Base-by-base conservation (phyloP, 257 asterid species). In the Capsicum baccatum region DNA sequence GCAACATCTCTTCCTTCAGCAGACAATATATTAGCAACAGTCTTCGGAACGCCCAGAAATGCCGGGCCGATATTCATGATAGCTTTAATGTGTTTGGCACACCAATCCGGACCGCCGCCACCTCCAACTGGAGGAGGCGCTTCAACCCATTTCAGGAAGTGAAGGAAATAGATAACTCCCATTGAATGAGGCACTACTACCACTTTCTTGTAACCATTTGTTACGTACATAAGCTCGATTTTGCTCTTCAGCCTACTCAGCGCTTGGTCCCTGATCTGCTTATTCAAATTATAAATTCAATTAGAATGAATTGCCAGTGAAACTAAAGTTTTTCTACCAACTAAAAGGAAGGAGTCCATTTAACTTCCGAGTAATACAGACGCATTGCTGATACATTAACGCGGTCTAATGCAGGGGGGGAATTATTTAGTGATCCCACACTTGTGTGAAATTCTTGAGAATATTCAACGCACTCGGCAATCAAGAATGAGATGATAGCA, bases 111-210 rank as follows among this genome's bases (percentile, higher is more conserved):
- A 6, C 81, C 81, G 1, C 85, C 85, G 1, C 85, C 85, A 2
- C 85, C 85, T 66, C 85, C 85, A 58, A 83, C 79, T 0, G 69
- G 85, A 67, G 81, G 68, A 35, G 81, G 81, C 12, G 81, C 62
- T 83, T 83, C 85, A 50, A 68, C 85, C 85, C 85, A 83, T 83
- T 83, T 67, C 68, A 83, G 85, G 81, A 83, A 83, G 80, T 83
- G 86, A 12, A 83, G 85, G 57, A 83, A 83, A 68, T 83, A 83
- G 63, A 66, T 54, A 55, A 68, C 85, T 59, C 85, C 85, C 85
- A 83, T 83, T 8, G 85, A 83, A 83, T 83, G 85, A 68, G 85
- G 85, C 55, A 83, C 85, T 44, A 83, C 85, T 42, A 83, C 85
- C 69, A 83, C 85, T 68, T 83, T 83, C 81, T 64, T 67, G 79